phyloP scores from a whole-genome alignment of 176 grass and related monocot species.

The Aegilops bicornis region DNA sequence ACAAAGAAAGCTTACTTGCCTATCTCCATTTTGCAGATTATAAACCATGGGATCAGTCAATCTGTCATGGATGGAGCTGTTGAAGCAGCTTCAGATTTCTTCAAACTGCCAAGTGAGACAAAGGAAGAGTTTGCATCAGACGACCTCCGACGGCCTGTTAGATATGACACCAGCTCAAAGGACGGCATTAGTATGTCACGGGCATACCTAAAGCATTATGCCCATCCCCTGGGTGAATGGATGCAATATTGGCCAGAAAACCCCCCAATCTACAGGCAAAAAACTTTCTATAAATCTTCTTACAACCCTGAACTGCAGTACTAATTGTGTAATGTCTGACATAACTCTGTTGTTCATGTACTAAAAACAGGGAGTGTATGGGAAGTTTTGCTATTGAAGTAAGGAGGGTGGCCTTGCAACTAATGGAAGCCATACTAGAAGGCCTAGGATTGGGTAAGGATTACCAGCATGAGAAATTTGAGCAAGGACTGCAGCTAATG shows the following conservation, averaged over 20 bases:
- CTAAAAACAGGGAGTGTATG: slow-evolving; percentile 53
- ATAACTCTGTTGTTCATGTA: neutral
- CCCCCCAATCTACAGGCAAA: slow-evolving; percentile 58
- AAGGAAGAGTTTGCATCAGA: slow-evolving; percentile 56
- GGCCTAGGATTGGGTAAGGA: slow-evolving; percentile 41
- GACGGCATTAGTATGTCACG: slow-evolving; percentile 43
- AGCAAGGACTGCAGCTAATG: slow-evolving; percentile 69
- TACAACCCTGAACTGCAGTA: neutral
- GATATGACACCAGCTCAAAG: slow-evolving; percentile 55
- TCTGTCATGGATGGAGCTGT: slow-evolving; percentile 58
- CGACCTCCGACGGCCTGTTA: slow-evolving; percentile 53
- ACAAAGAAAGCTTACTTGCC: neutral
- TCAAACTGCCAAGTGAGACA: slow-evolving; percentile 47
- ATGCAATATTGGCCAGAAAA: slow-evolving; percentile 54
- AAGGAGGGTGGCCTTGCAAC: slow-evolving; percentile 48
- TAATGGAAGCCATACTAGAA: slow-evolving; percentile 65
- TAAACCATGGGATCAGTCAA: slow-evolving; percentile 72
- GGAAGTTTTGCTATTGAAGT: slow-evolving; percentile 46
- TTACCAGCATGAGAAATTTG: slow-evolving; percentile 49
- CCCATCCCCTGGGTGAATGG: slow-evolving; percentile 59
- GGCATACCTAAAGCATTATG: slow-evolving; percentile 72
- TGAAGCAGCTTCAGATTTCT: slow-evolving; percentile 65
- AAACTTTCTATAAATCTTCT: neutral
- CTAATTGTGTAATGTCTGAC: neutral
- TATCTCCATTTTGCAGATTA: slow-evolving; percentile 48